Evolutionary conservation across 768 basidiomycete genomes (phyloP), one percentile per base, ranked within the genome.

Genomic region (Holtermanniella nyarrowii): DNA sequence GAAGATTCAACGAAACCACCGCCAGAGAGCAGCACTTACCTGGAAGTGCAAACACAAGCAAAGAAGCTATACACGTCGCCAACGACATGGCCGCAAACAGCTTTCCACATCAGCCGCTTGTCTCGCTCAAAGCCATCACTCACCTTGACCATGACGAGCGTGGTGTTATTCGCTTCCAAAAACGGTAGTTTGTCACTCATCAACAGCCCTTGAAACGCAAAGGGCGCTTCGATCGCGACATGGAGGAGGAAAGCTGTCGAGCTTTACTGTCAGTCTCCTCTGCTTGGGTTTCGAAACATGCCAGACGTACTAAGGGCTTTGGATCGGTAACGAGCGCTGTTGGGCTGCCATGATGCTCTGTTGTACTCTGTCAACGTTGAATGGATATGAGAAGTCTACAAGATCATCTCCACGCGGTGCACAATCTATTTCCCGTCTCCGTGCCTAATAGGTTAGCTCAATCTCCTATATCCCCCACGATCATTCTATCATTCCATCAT

Each of bases 111-210:
- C 22, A 11, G 12, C 22, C 11, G 12, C 22, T 21, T 11, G 43
- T 44, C 10, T 44, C 43, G 43, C 43, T 23, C 22, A 11, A 12
- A 20, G 11, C 11, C 20, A 12, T 11, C 12, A 14, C 40, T n/a
- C 45, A 83, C 87, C 77, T 88, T 88, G 44, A 86, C 71, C 5
- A 88, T 56, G 1, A 86, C 80, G 5, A 88, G 46, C 0, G 85
- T 79, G 4, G 87, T 88, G 74, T 89, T 89, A 60, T 82, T 88
- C 59, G 87, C 76, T 66, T 86, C 80, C 50, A 88, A 58, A 68
- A 89, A 87, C 0, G 87, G 87, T 18, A 88, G 46, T 10, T 68
- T 14, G 69, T 74, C 16, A 1, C 85, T 81, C 0, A 80, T 76
- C 74, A 79, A 79, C 16, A 88, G 71, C 4, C 86, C 85, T 27